Conservation (phyloP, 169 alveolate genomes). For the Babesia bovis region DNA sequence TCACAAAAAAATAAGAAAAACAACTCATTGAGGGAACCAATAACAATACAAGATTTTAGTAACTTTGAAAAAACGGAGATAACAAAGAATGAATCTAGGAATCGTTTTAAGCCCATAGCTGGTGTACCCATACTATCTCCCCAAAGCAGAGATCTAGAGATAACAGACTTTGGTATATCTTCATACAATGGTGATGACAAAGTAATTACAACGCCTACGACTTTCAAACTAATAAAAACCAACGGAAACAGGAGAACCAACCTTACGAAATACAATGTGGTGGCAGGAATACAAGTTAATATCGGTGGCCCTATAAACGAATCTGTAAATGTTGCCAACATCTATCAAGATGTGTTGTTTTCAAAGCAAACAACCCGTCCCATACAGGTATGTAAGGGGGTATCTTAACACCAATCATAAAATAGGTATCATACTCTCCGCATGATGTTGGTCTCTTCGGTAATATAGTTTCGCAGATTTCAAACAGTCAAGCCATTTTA, state of each 20-base stretch:
- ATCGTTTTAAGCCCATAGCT: background rate
- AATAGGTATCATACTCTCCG: constrained; percentile 30
- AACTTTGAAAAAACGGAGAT: background rate
- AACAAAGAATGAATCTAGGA: background rate
- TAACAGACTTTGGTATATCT: constrained; percentile 16
- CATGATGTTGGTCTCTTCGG: constrained; percentile 23
- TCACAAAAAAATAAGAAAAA: background rate
- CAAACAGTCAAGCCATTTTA: constrained; percentile 62
- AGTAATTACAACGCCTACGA: background rate
- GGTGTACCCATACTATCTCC: constrained; percentile 1
- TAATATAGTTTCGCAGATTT: constrained; percentile 59
- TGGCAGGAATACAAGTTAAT: constrained; percentile 55
- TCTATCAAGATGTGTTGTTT: constrained; percentile 65
- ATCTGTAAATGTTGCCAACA: constrained; percentile 41
- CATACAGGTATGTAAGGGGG: constrained; percentile 50
- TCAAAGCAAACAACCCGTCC: constrained; percentile 59
- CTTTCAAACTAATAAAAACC: constrained; percentile 19
- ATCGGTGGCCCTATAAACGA: constrained; percentile 64
- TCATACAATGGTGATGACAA: background rate
- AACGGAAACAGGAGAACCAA: constrained; percentile 18
- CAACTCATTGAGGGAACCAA: background rate
- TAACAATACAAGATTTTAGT: constrained; percentile 16
- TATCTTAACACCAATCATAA: too few relatives aligned
- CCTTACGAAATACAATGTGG: constrained; percentile 44
- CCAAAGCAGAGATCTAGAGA: background rate